Evolutionary conservation across 176 grass and related monocot genomes (phyloP), one percentile per base, ranked within the genome.

Genomic region (Ananas comosus): DNA sequence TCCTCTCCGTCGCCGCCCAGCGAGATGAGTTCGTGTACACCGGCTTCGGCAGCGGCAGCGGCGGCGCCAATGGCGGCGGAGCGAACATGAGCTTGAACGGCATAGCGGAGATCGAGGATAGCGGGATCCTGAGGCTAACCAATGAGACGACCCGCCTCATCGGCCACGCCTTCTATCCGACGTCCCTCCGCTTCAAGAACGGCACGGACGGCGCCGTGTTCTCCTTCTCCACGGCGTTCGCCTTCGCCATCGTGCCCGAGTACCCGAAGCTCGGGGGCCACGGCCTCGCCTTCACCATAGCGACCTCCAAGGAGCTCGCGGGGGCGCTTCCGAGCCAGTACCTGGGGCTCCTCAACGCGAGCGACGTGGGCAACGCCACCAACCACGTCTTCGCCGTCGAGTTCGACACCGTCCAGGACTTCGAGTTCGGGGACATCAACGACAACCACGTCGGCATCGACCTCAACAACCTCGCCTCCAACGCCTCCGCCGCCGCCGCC

Each of bases 361-460:
- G 21, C 48, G 83, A 89, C 72, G 2, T 66, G 13, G 88, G 92
- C 28, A 96, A 96, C 76, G 63, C 73, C 22, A 87, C 83, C 29
- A 91, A 96, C 81, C 92, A 96, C 69, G 42, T 96, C 11, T 89
- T 96, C 70, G 88, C 92, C 50, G 61, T 96, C 1, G 92, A 96
- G 84, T 96, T 96, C 73, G 88, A 96, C 72, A 96, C 92, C 21
- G 88, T 96, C 11, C 86, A 91, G 86, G 88, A 96, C 82, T 91
- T 91, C 63, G 92, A 96, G 80, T 91, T 96, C 82, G 73, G 65
- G 13, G 92, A 96, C 66, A 83, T 96, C 77, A 91, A 96, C 51
- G 88, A 86, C 64, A 96, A 96, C 63, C 92, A 96, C 69, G 83
- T 96, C 47, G 88, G 92, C 22, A 69, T 96, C 63, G 67, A 96